Conservation (phyloP, 2,329 filamentous ascomycete genomes). For the Endocalyx cinctus region DNA sequence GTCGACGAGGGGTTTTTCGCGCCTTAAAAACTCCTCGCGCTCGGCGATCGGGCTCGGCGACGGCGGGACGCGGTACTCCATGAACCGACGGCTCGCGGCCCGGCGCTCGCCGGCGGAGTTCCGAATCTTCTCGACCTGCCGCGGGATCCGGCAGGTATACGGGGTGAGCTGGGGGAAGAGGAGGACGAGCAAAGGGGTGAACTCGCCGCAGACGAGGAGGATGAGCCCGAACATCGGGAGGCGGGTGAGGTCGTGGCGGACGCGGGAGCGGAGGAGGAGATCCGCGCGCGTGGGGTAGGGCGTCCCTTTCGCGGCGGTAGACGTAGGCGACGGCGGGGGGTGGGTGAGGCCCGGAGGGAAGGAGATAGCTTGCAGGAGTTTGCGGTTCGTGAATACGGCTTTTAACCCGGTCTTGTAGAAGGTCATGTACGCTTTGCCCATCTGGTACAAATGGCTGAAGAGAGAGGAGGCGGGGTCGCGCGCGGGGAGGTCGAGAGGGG, state of each 20-base stretch:
- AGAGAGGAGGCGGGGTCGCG: slow-evolving; percentile 41
- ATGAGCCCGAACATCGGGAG: slow-evolving; percentile 75
- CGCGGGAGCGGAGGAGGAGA: slow-evolving; percentile 66
- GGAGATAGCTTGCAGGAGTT: slow-evolving; percentile 39
- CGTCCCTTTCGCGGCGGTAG: slow-evolving; percentile 44
- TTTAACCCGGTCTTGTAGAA: slow-evolving; percentile 89
- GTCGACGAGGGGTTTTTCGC: slow-evolving; percentile 1
- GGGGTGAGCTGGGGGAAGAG: slow-evolving; percentile 69
- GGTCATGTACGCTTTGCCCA: slow-evolving; percentile 69
- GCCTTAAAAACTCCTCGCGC: not conserved
- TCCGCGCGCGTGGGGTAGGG: slow-evolving; percentile 56
- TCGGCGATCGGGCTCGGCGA: slow-evolving; percentile 4
- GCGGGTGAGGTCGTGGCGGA: slow-evolving; percentile 67
- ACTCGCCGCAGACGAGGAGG: slow-evolving; percentile 75
- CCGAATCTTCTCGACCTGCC: slow-evolving; percentile 59
- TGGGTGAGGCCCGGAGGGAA: no score
- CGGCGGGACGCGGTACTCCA: slow-evolving; percentile 27
- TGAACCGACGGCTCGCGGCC: slow-evolving; percentile 40
- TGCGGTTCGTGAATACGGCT: slow-evolving; percentile 65
- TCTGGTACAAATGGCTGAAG: slow-evolving; percentile 50
- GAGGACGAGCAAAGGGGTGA: slow-evolving; percentile 75
- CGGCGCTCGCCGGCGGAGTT: slow-evolving; percentile 50
- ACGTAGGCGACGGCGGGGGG: slow-evolving; percentile 29
- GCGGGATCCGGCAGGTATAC: slow-evolving; percentile 75
- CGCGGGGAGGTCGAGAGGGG: slow-evolving; percentile 59